A percentile compares a stretch with the other conserved stretches of the same genome.
Conservation (phyloP, 2,329 filamentous ascomycete genomes). For the Mycosphaerella arachidis region DNA sequence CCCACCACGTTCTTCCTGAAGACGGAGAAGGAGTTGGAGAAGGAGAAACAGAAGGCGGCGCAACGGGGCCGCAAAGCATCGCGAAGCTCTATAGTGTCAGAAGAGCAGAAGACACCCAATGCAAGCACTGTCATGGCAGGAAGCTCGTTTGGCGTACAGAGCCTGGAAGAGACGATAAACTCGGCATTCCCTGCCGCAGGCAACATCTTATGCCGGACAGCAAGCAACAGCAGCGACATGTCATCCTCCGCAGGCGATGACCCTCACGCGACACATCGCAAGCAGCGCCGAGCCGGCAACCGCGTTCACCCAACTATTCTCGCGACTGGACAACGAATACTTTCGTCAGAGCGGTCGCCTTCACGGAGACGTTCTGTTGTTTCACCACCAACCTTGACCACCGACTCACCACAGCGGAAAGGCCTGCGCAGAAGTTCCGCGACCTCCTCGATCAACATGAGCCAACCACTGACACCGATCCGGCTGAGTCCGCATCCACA, state of each 20-base stretch:
- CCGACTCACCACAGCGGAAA: constrained; percentile 21
- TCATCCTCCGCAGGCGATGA: constrained; percentile 20
- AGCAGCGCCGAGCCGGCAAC: constrained; percentile 32
- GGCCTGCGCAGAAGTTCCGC: constrained; percentile 24
- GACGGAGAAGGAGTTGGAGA: constrained; percentile 49
- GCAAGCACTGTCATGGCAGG: constrained; percentile 33
- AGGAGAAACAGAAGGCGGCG: constrained; percentile 5
- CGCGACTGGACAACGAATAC: constrained; percentile 32
- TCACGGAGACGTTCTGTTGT: constrained; percentile 14
- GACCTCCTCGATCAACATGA: constrained; percentile 28
- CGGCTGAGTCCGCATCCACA: constrained; percentile 45
- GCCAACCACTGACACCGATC: constrained; percentile 46
- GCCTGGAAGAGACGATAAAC: constrained; percentile 51
- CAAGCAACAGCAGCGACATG: constrained; percentile 24
- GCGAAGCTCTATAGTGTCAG: constrained; percentile 14
- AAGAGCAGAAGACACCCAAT: constrained; percentile 23
- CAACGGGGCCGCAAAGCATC: constrained; percentile 25
- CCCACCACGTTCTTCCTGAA: constrained; percentile 59
- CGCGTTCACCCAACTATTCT: constrained; percentile 34
- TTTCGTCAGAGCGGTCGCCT: constrained; percentile 28
- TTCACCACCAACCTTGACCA: constrained; percentile 23
- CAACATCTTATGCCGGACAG: constrained; percentile 22
- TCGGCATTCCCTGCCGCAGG: constrained; percentile 35
- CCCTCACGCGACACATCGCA: constrained; percentile 9
- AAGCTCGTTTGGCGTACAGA: constrained; percentile 55